Evolutionary conservation across 306 rosid species (phyloP).

Genomic region (Spatholobus suberectus): DNA sequence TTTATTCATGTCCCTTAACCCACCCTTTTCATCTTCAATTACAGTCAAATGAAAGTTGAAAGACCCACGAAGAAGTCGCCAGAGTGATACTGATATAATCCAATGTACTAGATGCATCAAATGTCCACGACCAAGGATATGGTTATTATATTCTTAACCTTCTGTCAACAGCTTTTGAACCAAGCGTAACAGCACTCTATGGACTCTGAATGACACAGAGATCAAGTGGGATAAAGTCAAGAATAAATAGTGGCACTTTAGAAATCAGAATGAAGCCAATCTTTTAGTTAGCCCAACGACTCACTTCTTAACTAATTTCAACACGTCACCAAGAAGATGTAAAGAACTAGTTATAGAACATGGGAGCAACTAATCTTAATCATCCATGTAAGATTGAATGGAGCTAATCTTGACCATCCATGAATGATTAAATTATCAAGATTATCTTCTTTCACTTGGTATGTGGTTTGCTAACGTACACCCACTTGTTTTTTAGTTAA

Average conservation of each 20-base stretch:
- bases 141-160: constrained; percentile 3
- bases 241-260: not conserved
- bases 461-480: no score
- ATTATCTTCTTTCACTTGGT: not conserved
- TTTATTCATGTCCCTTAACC: constrained; percentile 22
- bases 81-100: constrained; percentile 29
- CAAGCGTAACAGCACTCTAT: not conserved
- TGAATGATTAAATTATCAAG: not conserved
- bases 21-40: not conserved
- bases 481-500: no score
- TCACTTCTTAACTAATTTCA: constrained; percentile 83
- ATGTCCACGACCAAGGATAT: not conserved
- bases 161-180: constrained; percentile 24
- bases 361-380: not conserved
- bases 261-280: constrained; percentile 12
- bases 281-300: constrained; percentile 34
- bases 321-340: constrained; percentile 91
- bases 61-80: not conserved
- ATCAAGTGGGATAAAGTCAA: not conserved
- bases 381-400: not conserved
- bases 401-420: not conserved
- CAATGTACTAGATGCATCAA: not conserved
- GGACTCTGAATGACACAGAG: not conserved
- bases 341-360: constrained; percentile 93
- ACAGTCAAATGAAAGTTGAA: constrained; percentile 32